phyloP scores from a whole-genome alignment of 345 rosid species.

The Erucastrum elatum region DNA sequence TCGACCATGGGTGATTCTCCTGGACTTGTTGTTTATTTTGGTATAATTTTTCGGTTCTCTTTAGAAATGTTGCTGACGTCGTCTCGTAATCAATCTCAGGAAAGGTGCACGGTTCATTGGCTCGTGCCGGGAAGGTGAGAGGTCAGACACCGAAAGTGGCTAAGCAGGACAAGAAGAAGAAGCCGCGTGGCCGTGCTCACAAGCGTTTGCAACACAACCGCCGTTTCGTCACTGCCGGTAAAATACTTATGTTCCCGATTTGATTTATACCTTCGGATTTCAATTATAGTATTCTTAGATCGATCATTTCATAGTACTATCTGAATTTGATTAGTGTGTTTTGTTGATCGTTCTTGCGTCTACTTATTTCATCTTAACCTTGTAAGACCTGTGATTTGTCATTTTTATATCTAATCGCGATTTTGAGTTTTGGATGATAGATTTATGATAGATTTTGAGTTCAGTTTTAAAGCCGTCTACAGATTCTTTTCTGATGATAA shows the following conservation, averaged over 20 bases:
- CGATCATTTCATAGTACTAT: not conserved
- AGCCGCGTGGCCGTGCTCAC: constrained; percentile 26
- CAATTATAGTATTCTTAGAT: not conserved
- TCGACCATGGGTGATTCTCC: constrained; percentile 8
- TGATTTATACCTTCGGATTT: not conserved
- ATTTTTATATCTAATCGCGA: not conserved
- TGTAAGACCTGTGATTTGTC: not conserved
- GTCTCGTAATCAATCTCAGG: not conserved
- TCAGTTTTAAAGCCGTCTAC: not conserved
- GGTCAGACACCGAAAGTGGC: constrained; percentile 23
- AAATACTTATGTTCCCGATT: not conserved
- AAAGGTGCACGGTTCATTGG: constrained; percentile 25
- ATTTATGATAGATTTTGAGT: not conserved
- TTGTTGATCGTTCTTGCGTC: not conserved
- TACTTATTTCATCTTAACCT: not conserved
- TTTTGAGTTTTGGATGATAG: not conserved
- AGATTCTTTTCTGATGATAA: not conserved
- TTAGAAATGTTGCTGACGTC: not conserved
- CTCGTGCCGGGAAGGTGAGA: constrained; percentile 25
- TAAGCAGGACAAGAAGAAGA: constrained; percentile 20
- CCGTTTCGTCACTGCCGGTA: constrained; percentile 24
- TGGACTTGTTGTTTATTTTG: not conserved
- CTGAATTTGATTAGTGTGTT: not conserved
- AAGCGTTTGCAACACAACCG: constrained; percentile 20
- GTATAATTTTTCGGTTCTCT: not conserved